Evolutionary conservation across 345 rosid species (phyloP), one percentile per base, ranked within the genome.

Genomic region (Ceriops tagal): DNA sequence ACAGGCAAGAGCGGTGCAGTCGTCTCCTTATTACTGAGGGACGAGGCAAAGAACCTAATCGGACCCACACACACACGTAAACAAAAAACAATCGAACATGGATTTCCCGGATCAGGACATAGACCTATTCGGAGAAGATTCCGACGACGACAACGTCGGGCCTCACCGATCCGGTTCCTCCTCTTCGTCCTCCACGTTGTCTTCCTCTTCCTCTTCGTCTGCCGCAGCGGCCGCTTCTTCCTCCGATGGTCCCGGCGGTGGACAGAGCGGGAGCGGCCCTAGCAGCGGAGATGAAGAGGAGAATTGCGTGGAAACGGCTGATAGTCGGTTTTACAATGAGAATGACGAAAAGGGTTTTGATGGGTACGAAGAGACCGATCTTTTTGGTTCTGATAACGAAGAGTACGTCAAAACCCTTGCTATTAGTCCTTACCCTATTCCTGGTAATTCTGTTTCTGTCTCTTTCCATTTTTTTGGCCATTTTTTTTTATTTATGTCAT

Each of bases 331-430:
- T 43, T 53, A 58, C 9, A 65, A 49, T 64, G 53, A 75, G 34
- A 26, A 32, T 61, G 61, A 68, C 31, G 65, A 68, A 21, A 53
- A 64, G 69, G 5, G 15, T 39, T 39, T 34, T 26, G 80, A 73
- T 18, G 77, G 66, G 24, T 31, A 61, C 3, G 81, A 76, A 4
- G 90, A 82, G 4, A 83, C 65, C 27, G 98, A 95, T 84, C 91
- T 95, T 53, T 96, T 92, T 77, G 98, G 92, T 8, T 85, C 96
- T 72, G 99, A 92, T 76, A 90, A 92, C 67, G 92, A 88, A 81
- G 98, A 87, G 61, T 92, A 92, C 74, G 86, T 87, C 60, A 90
- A 88, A 72, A 92, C 99, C 59, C 78, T 77, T 62, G 91, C 91
- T 16, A 68, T 63, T 27, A 89, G 92, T 71, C 86, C 83, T 43